phyloP scores from a whole-genome alignment of 139 green algal species.

The Prasinococcaceae sp. region DNA sequence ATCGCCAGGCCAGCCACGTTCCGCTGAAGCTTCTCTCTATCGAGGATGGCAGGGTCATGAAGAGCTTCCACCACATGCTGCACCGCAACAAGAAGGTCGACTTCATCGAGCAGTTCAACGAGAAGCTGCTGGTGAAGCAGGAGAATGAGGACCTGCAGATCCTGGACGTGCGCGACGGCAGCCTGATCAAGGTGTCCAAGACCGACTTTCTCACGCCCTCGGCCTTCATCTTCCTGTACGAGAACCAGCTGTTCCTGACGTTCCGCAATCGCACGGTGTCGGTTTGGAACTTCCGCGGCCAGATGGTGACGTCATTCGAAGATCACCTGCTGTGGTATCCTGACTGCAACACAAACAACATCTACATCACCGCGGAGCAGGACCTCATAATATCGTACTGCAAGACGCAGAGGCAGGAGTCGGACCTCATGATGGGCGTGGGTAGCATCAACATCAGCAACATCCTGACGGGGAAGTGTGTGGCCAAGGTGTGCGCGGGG shows the following conservation, averaged over 20 bases:
- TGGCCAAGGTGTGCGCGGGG: slow-evolving; percentile 26
- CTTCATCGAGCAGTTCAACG: slow-evolving; percentile 41
- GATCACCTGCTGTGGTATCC: slow-evolving; percentile 37
- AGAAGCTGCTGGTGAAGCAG: slow-evolving; percentile 40
- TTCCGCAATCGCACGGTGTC: slow-evolving; percentile 29
- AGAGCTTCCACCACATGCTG: slow-evolving; percentile 29
- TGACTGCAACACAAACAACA: slow-evolving; percentile 42
- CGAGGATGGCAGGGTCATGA: slow-evolving; percentile 25
- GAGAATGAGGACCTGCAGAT: slow-evolving; percentile 35
- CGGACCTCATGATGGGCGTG: background rate
- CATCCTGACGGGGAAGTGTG: slow-evolving; percentile 30
- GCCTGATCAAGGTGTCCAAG: slow-evolving; percentile 18
- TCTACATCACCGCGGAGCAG: slow-evolving; percentile 36
- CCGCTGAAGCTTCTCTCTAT: slow-evolving; percentile 32
- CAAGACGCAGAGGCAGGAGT: slow-evolving; percentile 9
- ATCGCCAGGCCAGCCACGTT: slow-evolving; percentile 19
- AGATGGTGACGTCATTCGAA: slow-evolving; percentile 35
- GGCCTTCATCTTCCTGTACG: slow-evolving; percentile 44
- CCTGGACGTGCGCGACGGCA: slow-evolving; percentile 19
- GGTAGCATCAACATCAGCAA: slow-evolving; percentile 33
- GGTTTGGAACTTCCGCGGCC: slow-evolving; percentile 36
- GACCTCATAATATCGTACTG: slow-evolving; percentile 43
- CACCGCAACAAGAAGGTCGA: slow-evolving; percentile 28
- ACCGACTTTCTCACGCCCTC: slow-evolving; percentile 32
- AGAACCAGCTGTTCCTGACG: slow-evolving; percentile 40